A percentile compares a stretch with the other conserved stretches of the same genome.
These are phyloP conservation scores for Hyphopichia wangnamkhiaoensis DNA, from an alignment of 1,139 yeast species.

Conservation along the genomic window DNA sequence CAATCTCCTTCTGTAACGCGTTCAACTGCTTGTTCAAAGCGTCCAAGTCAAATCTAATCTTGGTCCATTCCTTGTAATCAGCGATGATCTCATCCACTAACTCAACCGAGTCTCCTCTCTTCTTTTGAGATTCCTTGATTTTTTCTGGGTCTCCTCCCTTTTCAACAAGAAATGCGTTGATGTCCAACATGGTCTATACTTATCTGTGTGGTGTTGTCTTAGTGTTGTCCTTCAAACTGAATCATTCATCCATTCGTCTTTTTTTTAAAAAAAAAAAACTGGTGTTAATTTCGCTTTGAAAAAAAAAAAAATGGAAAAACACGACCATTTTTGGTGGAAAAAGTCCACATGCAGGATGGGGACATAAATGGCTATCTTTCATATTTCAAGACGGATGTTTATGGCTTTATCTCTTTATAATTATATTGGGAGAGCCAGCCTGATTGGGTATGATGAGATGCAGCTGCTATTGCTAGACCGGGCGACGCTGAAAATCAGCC, in stretches of 20 bases:
- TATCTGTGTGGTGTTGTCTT: too few species aligned
- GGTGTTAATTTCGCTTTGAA: too few species aligned
- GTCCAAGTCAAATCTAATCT: slow-evolving; percentile 88
- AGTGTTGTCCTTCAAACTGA: too few species aligned
- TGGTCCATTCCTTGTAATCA: slow-evolving; percentile 92
- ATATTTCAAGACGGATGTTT: too few species aligned
- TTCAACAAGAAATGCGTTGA: slow-evolving; percentile 86
- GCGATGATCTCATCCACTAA: slow-evolving; percentile 90
- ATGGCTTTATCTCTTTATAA: too few species aligned
- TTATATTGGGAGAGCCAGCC: too few species aligned
- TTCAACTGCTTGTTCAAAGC: slow-evolving; percentile 84
- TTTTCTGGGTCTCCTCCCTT: slow-evolving; percentile 95
- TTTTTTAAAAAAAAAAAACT: too few species aligned
- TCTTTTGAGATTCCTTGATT: slow-evolving; percentile 84
- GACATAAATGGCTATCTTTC: too few species aligned
- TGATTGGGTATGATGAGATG: slow-evolving; percentile 34
- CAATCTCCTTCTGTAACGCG: slow-evolving; percentile 89
- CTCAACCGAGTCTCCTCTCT: slow-evolving; percentile 94
- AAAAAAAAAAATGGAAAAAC: too few species aligned
- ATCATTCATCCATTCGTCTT: too few species aligned
- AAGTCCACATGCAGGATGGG: too few species aligned
- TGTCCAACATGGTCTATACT: slow-evolving; percentile 74
- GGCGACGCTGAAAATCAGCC: slow-evolving; percentile 26
- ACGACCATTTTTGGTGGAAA: too few species aligned
- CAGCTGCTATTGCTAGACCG: slow-evolving; percentile 42